These are phyloP conservation scores for Vanrija sp. DNA, from an alignment of 1,284 basidiomycete species.

Conservation along the genomic window DNA sequence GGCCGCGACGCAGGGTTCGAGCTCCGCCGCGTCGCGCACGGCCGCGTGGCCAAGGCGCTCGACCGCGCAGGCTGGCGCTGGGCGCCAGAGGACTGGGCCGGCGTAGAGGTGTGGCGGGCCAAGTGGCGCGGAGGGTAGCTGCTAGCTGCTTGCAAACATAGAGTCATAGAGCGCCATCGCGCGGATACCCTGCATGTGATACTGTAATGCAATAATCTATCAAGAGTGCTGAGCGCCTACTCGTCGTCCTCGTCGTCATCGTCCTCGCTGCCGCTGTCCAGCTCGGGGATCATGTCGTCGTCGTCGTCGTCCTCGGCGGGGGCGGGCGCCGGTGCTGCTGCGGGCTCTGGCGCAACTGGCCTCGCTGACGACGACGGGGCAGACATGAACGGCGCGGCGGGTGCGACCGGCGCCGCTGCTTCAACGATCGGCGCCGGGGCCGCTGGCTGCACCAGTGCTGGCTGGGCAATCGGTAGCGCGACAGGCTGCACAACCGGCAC, in stretches of 20 bases:
- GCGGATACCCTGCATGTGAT: constrained; percentile 1
- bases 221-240: constrained; percentile 9
- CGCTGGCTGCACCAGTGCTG: background rate
- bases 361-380: background rate
- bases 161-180: background rate
- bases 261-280: constrained; percentile 48
- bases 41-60: constrained; percentile 61
- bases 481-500: background rate
- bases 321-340: background rate
- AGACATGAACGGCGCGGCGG: constrained; percentile 16
- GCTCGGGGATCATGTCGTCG: constrained; percentile 55
- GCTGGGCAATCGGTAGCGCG: background rate
- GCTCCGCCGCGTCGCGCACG: constrained; percentile 59
- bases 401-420: background rate
- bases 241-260: constrained; percentile 48
- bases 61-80: constrained; percentile 54
- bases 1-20: constrained; percentile 55
- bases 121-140: constrained; percentile 7
- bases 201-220: background rate
- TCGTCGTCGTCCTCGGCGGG: constrained; percentile 43
- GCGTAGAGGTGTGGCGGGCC: constrained; percentile 44
- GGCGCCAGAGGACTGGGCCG: constrained; percentile 43
- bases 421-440: background rate
- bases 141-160: background rate
- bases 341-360: background rate